Base-by-base conservation (phyloP, 768 basidiomycete genomes). In the Peribolospora baueri region DNA sequence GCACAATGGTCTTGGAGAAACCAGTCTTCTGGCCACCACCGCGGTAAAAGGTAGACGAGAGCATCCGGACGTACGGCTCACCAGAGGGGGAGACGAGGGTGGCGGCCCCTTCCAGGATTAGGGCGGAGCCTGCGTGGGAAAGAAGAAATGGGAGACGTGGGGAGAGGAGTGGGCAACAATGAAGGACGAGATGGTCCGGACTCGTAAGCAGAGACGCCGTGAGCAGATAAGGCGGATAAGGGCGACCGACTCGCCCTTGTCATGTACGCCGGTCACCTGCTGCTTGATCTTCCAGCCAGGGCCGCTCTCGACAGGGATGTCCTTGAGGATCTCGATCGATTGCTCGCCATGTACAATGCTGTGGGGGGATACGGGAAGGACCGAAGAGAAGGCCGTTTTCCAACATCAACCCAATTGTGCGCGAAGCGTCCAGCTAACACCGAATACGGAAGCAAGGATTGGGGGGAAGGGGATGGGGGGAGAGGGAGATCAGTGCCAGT, bases 291-390 rank as follows among this genome's bases (percentile, higher is more conserved):
- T 80, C 85, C 85, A 90, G 6, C 83, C 86, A 3, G 75, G 70
- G 7, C 84, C 84, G 58, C 80, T 81, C 42, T 76, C 79, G 0
- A 73, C 65, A 0, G 85, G 85, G 51, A 90, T 69, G n/a, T 79
- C 75, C 65, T 78, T 81, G 57, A 88, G 63, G 39, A 85, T 74
- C 66, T 87, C 77, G 56, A 88, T 82, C 5, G 76, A 77, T 65
- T 86, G 84, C 8, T 77, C 76, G 5, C 70, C 84, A 62, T 88
- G 84, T 3, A 84, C 78, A 80, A 84, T 56, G 11, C 45, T 43
- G 49, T 13, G n/a, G 6, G 25, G 25, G 11, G 11, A 42, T n/a
- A 8, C 41, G 46, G 25, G 5, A 36, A 39, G 36, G 9, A 46
- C 56, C 43, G 39, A n/a, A 41, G 46, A 48, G 40, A 38, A 42